Base-by-base conservation (phyloP, 768 basidiomycete species). In the Calocybe gangraenosa region DNA sequence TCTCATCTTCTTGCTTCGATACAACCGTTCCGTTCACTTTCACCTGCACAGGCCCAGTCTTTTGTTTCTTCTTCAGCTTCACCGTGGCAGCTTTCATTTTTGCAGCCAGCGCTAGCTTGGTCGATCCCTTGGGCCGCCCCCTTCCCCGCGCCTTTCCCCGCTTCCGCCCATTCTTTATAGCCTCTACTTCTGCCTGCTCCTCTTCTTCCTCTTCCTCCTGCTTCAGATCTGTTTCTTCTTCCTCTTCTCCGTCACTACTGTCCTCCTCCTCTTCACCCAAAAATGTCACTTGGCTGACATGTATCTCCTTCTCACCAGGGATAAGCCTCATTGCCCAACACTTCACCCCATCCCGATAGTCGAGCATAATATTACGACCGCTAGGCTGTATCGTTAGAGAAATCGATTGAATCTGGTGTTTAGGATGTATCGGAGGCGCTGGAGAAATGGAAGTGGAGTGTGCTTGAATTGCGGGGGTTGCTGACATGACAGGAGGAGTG, bases 331-430 rank as follows among this genome's bases (percentile, higher is more conserved):
- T 66, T 3, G 79, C 77, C 89, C 89, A 91, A 28, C 65, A 77
- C 57, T 75, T 79, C 38, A 91, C 89, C 3, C 87, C 85, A 42
- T 88, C 84, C 34, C 70, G 70, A 44, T 79, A 65, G 54, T 87
- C 81, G 22, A 92, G 66, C 22, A 65, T 66, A 31, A 91, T 62
- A 15, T 66, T 66, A 32, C 89, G 70, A 22, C 76, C 81, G 8
- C 63, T 65, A 9, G 87, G 87, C 38, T 80, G 68, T n/a, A 80
- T 73, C 31, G 63, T 66, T 44, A 84, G 57, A n/a, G 59, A 68
- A 28, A 84, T 69, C 31, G 68, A 69, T 50, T 74, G 76, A 48
- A 87, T 63, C 43, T 71, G 77, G 43, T 74, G 74, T 25, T 58
- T 66, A 20, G 65, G 59, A 40, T 66, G 63, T 32, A 65, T 61